Evolutionary conservation across 768 basidiomycete genomes (phyloP).

Genomic region (Saitozyma podzolica): DNA sequence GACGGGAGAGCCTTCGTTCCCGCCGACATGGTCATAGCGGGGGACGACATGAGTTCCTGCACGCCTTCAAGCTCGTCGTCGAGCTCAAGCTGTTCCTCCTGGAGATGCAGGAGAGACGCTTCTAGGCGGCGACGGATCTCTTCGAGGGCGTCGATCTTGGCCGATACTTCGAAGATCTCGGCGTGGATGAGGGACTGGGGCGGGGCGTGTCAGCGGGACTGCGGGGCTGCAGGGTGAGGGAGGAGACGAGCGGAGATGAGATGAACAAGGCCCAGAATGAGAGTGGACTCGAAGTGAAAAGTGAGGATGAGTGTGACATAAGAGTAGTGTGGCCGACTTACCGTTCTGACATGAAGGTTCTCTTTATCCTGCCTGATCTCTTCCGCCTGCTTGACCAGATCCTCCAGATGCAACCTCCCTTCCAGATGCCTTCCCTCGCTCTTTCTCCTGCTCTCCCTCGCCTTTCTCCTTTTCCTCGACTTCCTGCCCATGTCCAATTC

Average conservation of each 20-base stretch:
- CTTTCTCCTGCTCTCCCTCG: conserved; percentile 53
- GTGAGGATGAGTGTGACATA: background rate
- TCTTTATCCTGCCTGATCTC: conserved; percentile 91
- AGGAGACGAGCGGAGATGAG: no score
- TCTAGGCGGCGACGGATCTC: conserved; percentile 76
- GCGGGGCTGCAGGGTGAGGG: background rate
- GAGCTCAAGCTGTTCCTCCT: conserved; percentile 95
- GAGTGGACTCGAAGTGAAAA: no score
- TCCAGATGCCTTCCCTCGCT: conserved; percentile 55
- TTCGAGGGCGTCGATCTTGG: conserved; percentile 84
- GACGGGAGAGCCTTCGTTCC: conserved; percentile 52
- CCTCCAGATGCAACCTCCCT: conserved; percentile 77
- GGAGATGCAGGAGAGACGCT: conserved; percentile 75
- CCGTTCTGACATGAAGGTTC: conserved; percentile 83
- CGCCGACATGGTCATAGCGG: conserved; percentile 37
- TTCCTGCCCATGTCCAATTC: conserved; percentile 62
- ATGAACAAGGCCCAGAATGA: no score
- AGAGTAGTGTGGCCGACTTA: conserved; percentile 54
- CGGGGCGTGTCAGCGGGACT: background rate
- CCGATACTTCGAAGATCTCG: conserved; percentile 84
- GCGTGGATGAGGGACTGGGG: conserved; percentile 74
- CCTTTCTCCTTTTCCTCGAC: conserved; percentile 52
- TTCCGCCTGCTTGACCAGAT: conserved; percentile 75
- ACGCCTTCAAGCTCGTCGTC: conserved; percentile 94
- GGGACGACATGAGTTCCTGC: conserved; percentile 67